A percentile compares a stretch with the other conserved stretches of the same genome.
These are phyloP conservation scores for Talaromyces funiculosus DNA, from an alignment of 2,329 filamentous ascomycete species.

Conservation along the genomic window DNA sequence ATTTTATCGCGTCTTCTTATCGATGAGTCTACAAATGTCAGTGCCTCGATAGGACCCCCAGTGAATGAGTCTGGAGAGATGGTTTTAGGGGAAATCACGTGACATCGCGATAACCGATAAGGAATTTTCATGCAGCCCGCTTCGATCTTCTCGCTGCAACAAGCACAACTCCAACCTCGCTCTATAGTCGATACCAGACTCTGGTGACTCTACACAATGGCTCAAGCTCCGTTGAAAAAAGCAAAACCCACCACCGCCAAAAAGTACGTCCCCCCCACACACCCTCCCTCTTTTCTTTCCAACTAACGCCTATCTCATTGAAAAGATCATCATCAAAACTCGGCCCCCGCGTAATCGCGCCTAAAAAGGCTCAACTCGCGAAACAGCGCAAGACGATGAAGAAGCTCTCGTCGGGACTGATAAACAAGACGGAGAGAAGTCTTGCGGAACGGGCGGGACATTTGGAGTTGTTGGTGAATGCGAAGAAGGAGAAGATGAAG, in stretches of 20 bases:
- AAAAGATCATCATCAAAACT: conserved; percentile 39
- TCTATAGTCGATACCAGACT: neutral
- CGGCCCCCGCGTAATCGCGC: conserved; percentile 59
- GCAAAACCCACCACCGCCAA: conserved; percentile 1
- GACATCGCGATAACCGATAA: conserved; percentile 13
- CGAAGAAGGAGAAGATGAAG: conserved; percentile 54
- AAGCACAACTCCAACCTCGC: neutral
- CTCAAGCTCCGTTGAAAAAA: conserved; percentile 14
- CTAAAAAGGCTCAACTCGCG: conserved; percentile 58
- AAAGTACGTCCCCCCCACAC: neutral
- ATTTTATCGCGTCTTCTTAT: too few relatives aligned
- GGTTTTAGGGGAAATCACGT: neutral
- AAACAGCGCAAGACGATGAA: conserved; percentile 56
- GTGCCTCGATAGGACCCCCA: too few relatives aligned
- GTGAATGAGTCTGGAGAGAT: too few relatives aligned
- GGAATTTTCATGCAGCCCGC: neutral
- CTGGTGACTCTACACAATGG: conserved; percentile 4
- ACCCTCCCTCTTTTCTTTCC: too few relatives aligned
- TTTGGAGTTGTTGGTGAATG: conserved; percentile 61
- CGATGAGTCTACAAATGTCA: too few relatives aligned
- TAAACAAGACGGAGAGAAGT: conserved; percentile 60
- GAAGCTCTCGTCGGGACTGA: conserved; percentile 60
- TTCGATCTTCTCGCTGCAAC: neutral
- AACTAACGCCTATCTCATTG: neutral
- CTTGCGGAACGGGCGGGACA: conserved; percentile 64